These are phyloP conservation scores for Cystobasidiaceae sp. DNA, from an alignment of 1,284 basidiomycete genomes.

Conservation along the genomic window DNA sequence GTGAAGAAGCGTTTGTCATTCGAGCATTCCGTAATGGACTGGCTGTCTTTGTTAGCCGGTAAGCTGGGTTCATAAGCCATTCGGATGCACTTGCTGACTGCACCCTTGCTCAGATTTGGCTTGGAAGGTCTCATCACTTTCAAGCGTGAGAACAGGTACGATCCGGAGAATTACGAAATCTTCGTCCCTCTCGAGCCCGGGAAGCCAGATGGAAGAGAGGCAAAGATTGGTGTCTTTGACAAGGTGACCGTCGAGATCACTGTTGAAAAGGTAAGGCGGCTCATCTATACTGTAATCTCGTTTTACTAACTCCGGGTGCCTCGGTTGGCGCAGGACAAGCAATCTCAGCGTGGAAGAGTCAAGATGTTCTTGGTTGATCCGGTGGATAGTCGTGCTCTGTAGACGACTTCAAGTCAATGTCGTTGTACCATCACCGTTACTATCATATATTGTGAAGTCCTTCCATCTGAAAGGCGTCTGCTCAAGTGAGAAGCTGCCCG, in stretches of 20 bases:
- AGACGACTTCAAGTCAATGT: background rate
- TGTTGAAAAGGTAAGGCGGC: constrained; percentile 64
- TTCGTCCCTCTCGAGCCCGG: constrained; percentile 55
- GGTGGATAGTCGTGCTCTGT: constrained; percentile 3
- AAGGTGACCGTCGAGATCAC: constrained; percentile 82
- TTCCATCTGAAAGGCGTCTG: too few relatives aligned
- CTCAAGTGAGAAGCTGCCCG: too few relatives aligned
- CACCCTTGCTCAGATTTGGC: constrained; percentile 60
- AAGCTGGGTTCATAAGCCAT: constrained; percentile 45
- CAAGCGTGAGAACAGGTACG: constrained; percentile 79
- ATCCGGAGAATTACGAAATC: constrained; percentile 84
- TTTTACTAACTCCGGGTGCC: background rate
- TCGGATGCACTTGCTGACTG: constrained; percentile 3
- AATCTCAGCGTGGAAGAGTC: constrained; percentile 86
- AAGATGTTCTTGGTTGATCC: constrained; percentile 79
- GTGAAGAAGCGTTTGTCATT: constrained; percentile 91
- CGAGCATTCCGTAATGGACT: constrained; percentile 90
- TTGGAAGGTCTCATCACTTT: constrained; percentile 92
- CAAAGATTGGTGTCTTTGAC: constrained; percentile 73
- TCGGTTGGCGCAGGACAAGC: constrained; percentile 57
- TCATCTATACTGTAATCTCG: background rate
- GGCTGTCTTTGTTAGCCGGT: constrained; percentile 92
- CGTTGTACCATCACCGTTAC: too few relatives aligned
- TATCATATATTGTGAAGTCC: too few relatives aligned
- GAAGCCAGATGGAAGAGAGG: constrained; percentile 45